Evolutionary conservation across 345 rosid genomes (phyloP).

Genomic region (Syzygium jambos): DNA sequence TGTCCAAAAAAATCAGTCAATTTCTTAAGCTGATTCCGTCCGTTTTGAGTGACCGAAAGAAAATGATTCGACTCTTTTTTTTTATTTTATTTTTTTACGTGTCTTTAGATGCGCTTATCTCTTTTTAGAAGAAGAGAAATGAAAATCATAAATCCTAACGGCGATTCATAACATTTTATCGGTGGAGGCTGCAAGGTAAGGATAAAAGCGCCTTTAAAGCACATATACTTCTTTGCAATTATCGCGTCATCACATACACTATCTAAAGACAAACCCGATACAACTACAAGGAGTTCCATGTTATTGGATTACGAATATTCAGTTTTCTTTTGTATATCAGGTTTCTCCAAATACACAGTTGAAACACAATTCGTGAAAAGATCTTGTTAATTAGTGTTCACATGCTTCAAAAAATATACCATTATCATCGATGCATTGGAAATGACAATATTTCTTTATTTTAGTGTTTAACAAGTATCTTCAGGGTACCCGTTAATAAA

Average conservation of each 20-base stretch:
- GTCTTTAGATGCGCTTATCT: not conserved
- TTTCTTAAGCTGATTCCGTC: not conserved
- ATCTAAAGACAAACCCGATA: no score
- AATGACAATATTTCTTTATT: no score
- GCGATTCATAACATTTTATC: rapidly evolving
- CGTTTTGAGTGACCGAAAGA: not conserved
- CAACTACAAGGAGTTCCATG: not conserved
- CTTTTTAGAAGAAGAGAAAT: not conserved
- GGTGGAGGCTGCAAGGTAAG: not conserved
- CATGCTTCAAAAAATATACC: not conserved
- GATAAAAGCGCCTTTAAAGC: no score
- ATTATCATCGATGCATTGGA: not conserved
- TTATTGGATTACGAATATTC: not conserved
- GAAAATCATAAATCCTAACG: rapidly evolving
- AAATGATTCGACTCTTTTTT: rapidly evolving
- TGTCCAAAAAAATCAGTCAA: not conserved
- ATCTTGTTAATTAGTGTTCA: rapidly evolving
- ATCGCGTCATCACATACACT: rapidly evolving
- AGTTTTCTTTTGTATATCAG: not conserved
- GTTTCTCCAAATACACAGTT: rapidly evolving
- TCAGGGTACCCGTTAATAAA: not conserved
- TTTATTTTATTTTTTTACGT: no score
- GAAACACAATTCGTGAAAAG: not conserved
- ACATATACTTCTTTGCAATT: not conserved
- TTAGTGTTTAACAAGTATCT: not conserved